Percentiles rank a stretch among this genome's conserved stretches.
Evolutionary conservation across 495 filamentous ascomycete genomes (phyloP).

Genomic region (Cryomyces minteri): DNA sequence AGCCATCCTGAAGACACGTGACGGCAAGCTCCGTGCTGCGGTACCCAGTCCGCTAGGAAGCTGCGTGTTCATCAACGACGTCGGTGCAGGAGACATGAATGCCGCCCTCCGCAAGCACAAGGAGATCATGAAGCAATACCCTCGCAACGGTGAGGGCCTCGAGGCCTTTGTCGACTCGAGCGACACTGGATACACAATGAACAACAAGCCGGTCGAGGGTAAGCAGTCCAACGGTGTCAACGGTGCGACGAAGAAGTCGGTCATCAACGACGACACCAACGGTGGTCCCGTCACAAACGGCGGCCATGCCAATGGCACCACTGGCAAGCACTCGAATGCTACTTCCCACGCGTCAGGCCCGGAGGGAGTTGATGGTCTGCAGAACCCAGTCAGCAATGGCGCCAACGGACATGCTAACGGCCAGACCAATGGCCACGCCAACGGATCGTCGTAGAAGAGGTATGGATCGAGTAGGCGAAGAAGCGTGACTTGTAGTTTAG

Average conservation of each 20-base stretch:
- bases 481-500: too few species aligned
- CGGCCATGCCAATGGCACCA: conserved; percentile 10
- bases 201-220: conserved; percentile 20
- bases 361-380: conserved; percentile 7
- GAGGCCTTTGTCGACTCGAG: conserved; percentile 42
- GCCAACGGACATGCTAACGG: conserved; percentile 14
- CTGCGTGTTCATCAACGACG: conserved; percentile 41
- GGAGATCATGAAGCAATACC: conserved; percentile 30
- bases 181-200: conserved; percentile 38
- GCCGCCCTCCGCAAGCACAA: conserved; percentile 34
- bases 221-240: conserved; percentile 4
- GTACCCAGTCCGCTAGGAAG: conserved; percentile 36
- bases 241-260: conserved; percentile 12
- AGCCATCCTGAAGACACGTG: conserved; percentile 44
- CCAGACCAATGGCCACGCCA: conserved; percentile 4
- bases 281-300: neutral
- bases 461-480: too few species aligned
- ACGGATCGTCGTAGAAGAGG: conserved; percentile 21
- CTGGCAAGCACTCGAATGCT: conserved; percentile 5
- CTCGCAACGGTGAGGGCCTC: conserved; percentile 36
- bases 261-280: conserved; percentile 12
- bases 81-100: conserved; percentile 28
- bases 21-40: conserved; percentile 37
- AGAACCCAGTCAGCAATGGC: conserved; percentile 2
- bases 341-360: conserved; percentile 10